phyloP scores from a whole-genome alignment of 2,329 filamentous ascomycete genomes.

The Colletotrichum cereale region DNA sequence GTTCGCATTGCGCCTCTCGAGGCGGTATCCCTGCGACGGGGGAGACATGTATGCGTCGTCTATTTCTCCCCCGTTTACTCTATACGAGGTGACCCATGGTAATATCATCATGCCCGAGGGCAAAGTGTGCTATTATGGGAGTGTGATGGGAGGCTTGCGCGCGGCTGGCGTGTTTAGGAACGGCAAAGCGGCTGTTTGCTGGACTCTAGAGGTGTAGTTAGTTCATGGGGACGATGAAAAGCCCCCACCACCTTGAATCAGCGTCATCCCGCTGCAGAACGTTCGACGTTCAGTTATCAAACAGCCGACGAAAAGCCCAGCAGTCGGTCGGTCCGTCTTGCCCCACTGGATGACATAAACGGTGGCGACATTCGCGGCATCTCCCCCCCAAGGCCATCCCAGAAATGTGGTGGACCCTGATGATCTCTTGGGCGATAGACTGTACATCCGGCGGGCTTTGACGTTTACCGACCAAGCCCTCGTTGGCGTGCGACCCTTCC shows the following conservation, averaged over 20 bases:
- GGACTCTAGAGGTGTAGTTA: not conserved
- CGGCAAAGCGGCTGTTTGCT: not conserved
- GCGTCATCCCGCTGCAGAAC: not conserved
- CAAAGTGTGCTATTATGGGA: not conserved
- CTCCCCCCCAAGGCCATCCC: not conserved
- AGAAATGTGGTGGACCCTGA: constrained; percentile 9
- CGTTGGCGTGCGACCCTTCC: not conserved
- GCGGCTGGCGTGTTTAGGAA: not conserved
- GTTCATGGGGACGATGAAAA: not conserved
- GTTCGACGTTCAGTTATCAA: not conserved
- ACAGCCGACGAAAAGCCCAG: not conserved
- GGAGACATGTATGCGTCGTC: not conserved
- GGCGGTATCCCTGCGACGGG: constrained; percentile 4
- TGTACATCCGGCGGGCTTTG: not conserved
- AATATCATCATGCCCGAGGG: not conserved
- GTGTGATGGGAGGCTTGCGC: not conserved
- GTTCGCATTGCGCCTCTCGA: not conserved
- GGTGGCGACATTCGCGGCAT: constrained; percentile 4
- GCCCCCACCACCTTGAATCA: not conserved
- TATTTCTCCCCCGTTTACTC: not conserved
- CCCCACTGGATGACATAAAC: constrained; percentile 5
- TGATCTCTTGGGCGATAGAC: constrained; percentile 8
- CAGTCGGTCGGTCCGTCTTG: not conserved
- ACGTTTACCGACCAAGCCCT: not conserved
- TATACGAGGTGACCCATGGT: constrained; percentile 10